Percentiles rank a stretch among this genome's conserved stretches.
phyloP scores from a whole-genome alignment of 805 yeast genomes.

The Priceomyces carsonii region DNA sequence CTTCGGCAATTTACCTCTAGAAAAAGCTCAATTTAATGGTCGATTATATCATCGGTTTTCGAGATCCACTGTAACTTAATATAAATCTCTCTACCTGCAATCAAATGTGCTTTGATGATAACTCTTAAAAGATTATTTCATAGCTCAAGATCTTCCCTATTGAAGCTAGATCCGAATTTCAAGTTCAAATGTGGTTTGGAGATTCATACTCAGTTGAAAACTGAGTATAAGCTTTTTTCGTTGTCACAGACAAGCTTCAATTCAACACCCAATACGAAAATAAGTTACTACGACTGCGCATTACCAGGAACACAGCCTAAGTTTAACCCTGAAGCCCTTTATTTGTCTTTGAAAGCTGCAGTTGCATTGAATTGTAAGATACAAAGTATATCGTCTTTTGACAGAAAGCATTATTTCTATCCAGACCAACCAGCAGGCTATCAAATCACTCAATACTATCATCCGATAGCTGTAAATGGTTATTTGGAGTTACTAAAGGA shows the following conservation, averaged over 20 bases:
- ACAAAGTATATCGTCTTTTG: slow-evolving; percentile 64
- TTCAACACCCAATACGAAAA: slow-evolving; percentile 62
- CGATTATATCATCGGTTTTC: too few relatives aligned
- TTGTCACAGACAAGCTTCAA: slow-evolving; percentile 46
- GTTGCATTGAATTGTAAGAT: slow-evolving; percentile 64
- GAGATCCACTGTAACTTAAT: too few relatives aligned
- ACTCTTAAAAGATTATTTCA: slow-evolving; percentile 7
- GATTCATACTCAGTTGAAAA: slow-evolving; percentile 85
- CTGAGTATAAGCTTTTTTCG: slow-evolving; percentile 77
- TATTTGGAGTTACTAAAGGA: slow-evolving; percentile 44
- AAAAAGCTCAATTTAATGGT: too few relatives aligned
- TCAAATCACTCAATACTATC: slow-evolving; percentile 88
- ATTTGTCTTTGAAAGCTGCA: slow-evolving; percentile 72
- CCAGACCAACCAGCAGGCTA: slow-evolving; percentile 96
- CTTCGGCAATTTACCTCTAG: too few relatives aligned
- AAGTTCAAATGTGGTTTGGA: slow-evolving; percentile 83
- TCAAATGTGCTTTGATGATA: slow-evolving; percentile 5
- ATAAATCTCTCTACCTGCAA: too few relatives aligned
- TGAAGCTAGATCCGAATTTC: slow-evolving; percentile 18
- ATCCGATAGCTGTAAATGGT: slow-evolving; percentile 78
- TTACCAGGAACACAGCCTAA: slow-evolving; percentile 92
- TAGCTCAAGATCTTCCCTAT: slow-evolving; percentile 2
- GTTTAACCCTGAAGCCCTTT: slow-evolving; percentile 72
- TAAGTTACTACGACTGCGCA: slow-evolving; percentile 80
- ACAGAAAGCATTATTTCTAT: slow-evolving; percentile 93